Percentiles rank a stretch among this genome's conserved stretches.
phyloP scores from a whole-genome alignment of 257 asterid species.

The Vinca minor region DNA sequence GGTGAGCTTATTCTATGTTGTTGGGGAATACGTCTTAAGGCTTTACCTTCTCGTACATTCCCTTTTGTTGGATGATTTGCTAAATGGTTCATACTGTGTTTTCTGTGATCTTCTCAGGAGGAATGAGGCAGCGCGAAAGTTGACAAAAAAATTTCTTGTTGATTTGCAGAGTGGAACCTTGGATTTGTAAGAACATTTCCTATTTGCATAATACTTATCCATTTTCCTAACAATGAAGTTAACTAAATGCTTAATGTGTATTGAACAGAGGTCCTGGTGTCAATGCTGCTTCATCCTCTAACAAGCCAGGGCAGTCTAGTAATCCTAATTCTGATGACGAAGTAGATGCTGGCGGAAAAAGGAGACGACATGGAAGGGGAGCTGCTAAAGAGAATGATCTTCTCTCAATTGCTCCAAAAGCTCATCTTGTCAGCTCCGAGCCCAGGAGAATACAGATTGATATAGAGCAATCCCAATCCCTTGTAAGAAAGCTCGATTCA shows the following conservation, averaged over 20 bases:
- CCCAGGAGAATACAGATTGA: conserved; percentile 68
- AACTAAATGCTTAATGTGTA: conserved; percentile 12
- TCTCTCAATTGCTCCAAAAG: conserved; percentile 67
- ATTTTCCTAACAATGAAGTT: conserved; percentile 3
- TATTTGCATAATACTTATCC: conserved; percentile 3
- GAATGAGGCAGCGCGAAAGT: conserved; percentile 66
- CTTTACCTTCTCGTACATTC: background rate
- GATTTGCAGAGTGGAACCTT: conserved; percentile 83
- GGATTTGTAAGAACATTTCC: conserved; percentile 57
- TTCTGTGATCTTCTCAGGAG: conserved; percentile 44
- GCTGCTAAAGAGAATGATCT: conserved; percentile 49
- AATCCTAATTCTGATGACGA: conserved; percentile 81
- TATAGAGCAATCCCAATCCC: conserved; percentile 70
- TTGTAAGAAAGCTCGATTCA: conserved; percentile 69
- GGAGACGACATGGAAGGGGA: conserved; percentile 59
- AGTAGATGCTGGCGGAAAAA: conserved; percentile 55
- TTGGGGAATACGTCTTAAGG: conserved; percentile 2
- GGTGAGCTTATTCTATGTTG: conserved; percentile 32
- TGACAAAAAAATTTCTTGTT: conserved; percentile 74
- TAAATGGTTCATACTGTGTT: conserved; percentile 4
- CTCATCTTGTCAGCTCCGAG: conserved; percentile 77
- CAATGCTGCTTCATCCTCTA: conserved; percentile 50
- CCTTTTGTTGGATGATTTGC: background rate
- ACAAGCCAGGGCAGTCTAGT: conserved; percentile 59
- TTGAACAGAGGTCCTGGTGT: conserved; percentile 71